Base-by-base conservation (phyloP, 2,329 filamentous ascomycete species). In the Botrytis porri region DNA sequence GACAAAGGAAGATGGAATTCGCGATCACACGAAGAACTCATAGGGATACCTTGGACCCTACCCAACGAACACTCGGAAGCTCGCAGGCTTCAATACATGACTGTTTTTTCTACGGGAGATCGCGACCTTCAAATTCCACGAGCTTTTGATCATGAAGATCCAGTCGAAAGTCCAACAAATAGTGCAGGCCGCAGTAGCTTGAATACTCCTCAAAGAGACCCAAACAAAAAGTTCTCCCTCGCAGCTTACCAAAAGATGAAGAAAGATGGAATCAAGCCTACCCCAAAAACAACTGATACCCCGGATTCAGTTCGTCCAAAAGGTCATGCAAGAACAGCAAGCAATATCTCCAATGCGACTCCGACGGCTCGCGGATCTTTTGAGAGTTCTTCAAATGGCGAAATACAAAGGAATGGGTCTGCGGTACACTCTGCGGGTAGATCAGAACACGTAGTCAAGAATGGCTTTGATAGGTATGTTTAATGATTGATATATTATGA, bases 181-280 rank as follows among this genome's bases (percentile, higher is more conserved):
- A 78, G 76, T 73, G 63, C 74, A 35, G 76, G 75, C 70, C 75
- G 76, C 63, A 81, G 79, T 69, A 79, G 75, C 65, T 77, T 79
- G 4, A 72, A 77, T 14, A 80, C 80, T 8, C 79, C 80, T 29
- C 77, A 78, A 59, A 74, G 75, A 64, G 77, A 78, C 41, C 32
- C 74, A 14, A 79, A 78, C 70, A 78, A 77, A 57, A 81, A 80
- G 75, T 76, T 81, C 54, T 79, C 78, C 12, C 73, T 81, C 29
- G 76, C 77, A 29, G 80, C 81, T 66, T 81, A 81, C 70, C 79
- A 78, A 74, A 79, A 77, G 66, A 70, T 78, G 73, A 80, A 78
- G 74, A 73, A 77, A 45, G 78, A 75, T 35, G 79, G 78, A 22
- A 71, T 77, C 51, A 80, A 78, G 65, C 75, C 78, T 32, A 72